Evolutionary conservation across 2,329 filamentous ascomycete species (phyloP).

Genomic region (Metarhizium rileyi): DNA sequence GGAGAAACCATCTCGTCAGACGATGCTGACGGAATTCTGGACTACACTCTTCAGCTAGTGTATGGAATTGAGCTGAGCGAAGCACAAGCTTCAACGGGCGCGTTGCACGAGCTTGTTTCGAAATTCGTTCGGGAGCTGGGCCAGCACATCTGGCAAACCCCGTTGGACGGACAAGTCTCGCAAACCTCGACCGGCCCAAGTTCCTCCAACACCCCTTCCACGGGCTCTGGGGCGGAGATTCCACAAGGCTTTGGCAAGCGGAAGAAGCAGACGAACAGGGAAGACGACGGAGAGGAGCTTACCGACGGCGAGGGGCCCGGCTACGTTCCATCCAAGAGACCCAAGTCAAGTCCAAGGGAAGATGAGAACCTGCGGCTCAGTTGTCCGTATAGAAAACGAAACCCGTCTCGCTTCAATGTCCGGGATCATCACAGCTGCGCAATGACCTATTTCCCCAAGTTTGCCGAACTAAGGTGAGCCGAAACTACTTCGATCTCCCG

Average conservation of each 20-base stretch:
- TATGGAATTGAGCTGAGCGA: conserved; percentile 29
- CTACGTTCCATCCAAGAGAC: conserved; percentile 19
- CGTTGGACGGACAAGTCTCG: conserved; percentile 18
- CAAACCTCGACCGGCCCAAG: conserved; percentile 23
- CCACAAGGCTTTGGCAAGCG: conserved; percentile 21
- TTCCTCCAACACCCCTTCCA: conserved; percentile 20
- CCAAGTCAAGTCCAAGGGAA: conserved; percentile 21
- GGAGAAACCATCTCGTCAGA: conserved; percentile 21
- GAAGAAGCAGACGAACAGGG: conserved; percentile 23
- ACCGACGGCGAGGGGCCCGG: conserved; percentile 25
- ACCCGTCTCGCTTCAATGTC: conserved; percentile 35
- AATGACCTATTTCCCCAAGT: conserved; percentile 32
- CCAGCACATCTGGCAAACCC: conserved; percentile 22
- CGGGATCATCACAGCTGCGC: conserved; percentile 35
- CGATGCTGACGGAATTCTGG: conserved; percentile 25
- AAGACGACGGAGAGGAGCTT: conserved; percentile 24
- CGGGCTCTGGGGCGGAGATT: conserved; percentile 14
- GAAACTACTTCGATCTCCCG: conserved; percentile 2
- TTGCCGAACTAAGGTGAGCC: conserved; percentile 28
- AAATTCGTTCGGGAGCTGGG: conserved; percentile 25
- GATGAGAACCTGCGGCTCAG: conserved; percentile 30
- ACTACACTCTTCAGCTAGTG: conserved; percentile 26
- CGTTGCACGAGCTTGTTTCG: conserved; percentile 20
- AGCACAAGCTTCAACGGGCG: conserved; percentile 16
- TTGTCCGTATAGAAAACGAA: conserved; percentile 35